Conservation (phyloP, 805 yeast species). For the Starmerella tilneyi region DNA sequence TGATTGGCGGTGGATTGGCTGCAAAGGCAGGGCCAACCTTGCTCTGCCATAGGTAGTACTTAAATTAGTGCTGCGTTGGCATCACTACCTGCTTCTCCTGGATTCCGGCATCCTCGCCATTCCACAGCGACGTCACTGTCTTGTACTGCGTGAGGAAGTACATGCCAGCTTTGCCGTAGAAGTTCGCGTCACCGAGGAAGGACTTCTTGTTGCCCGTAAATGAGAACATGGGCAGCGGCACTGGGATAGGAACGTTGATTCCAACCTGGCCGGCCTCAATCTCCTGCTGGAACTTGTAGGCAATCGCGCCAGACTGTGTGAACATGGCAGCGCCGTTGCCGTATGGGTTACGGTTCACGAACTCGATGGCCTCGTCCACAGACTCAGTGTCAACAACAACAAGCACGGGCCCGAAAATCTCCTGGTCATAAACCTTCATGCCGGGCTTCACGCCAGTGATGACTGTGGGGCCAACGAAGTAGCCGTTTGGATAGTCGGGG, state of each 20-base stretch:
- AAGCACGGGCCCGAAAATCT: conserved; percentile 68
- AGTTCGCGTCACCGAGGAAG: conserved; percentile 68
- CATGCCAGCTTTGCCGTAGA: conserved; percentile 68
- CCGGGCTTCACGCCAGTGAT: conserved; percentile 53
- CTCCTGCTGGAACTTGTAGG: conserved; percentile 57
- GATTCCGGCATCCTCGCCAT: conserved; percentile 40
- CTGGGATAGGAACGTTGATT: conserved; percentile 69
- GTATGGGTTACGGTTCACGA: conserved; percentile 51
- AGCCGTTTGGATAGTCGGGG: conserved; percentile 47
- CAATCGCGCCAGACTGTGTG: conserved; percentile 59
- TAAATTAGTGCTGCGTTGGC: conserved; percentile 46
- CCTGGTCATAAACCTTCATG: conserved; percentile 62
- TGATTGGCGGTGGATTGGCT: background rate
- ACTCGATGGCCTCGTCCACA: conserved; percentile 55
- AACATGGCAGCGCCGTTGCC: conserved; percentile 67
- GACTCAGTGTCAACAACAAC: conserved; percentile 52
- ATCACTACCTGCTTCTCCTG: conserved; percentile 50
- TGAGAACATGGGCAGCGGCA: conserved; percentile 71
- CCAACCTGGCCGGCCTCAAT: conserved; percentile 72
- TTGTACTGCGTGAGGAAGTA: conserved; percentile 64
- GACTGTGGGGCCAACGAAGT: conserved; percentile 65
- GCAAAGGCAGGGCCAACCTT: background rate
- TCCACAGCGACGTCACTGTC: conserved; percentile 64
- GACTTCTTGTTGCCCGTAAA: conserved; percentile 69
- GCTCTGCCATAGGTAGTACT: background rate